These are phyloP conservation scores for Petunia axillaris DNA, from an alignment of 257 asterid genomes.

Conservation along the genomic window DNA sequence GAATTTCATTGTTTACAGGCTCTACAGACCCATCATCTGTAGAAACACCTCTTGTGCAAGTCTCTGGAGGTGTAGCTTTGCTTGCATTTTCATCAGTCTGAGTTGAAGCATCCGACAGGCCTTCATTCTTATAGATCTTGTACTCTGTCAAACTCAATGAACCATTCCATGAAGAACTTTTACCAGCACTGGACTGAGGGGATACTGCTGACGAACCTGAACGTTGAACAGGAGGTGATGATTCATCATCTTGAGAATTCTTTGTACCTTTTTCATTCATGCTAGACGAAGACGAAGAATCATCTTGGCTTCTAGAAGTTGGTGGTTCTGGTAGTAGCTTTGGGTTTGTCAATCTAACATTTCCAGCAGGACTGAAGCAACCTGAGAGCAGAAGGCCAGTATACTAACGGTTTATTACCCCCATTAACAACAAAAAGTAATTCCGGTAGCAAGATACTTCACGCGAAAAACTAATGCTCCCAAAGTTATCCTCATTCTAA, in stretches of 20 bases:
- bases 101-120: constrained; percentile 90
- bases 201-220: constrained; percentile 63
- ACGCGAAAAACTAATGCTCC: background rate
- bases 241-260: constrained; percentile 71
- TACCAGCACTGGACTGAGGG: constrained; percentile 62
- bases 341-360: constrained; percentile 54
- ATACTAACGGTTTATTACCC: background rate
- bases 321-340: constrained; percentile 84
- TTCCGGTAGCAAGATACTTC: background rate
- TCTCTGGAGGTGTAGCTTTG: constrained; percentile 45
- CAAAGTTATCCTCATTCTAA: background rate
- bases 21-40: constrained; percentile 65
- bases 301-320: constrained; percentile 82
- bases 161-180: constrained; percentile 75
- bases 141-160: constrained; percentile 72
- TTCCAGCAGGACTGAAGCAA: constrained; percentile 68
- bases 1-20: constrained; percentile 38
- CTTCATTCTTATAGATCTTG: constrained; percentile 71
- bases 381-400: constrained; percentile 45
- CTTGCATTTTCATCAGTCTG: constrained; percentile 78
- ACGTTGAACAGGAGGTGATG: constrained; percentile 62
- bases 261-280: constrained; percentile 67
- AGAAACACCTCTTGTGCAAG: constrained; percentile 72
- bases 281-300: constrained; percentile 88
- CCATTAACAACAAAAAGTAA: background rate